A percentile compares a stretch with the other conserved stretches of the same genome.
Evolutionary conservation across 768 basidiomycete species (phyloP).

Genomic region (Russula foetens): DNA sequence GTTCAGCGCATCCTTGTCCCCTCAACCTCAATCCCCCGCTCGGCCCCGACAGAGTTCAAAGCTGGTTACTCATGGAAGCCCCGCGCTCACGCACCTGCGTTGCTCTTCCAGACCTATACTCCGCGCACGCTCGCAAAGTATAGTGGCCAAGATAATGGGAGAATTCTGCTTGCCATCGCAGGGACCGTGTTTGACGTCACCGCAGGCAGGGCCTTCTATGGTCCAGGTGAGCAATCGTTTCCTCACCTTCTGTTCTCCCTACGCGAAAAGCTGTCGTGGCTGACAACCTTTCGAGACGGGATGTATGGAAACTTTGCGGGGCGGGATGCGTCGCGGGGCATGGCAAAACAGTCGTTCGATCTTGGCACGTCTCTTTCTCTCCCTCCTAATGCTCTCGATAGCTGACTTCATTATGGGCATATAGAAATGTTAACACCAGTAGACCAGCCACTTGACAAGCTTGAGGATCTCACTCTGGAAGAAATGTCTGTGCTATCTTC

Average conservation of each 20-base stretch:
- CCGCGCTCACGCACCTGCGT: constrained; percentile 65
- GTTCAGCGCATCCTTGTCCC: constrained; percentile 71
- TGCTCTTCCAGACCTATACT: constrained; percentile 72
- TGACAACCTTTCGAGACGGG: constrained; percentile 48
- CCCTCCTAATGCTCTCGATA: neutral
- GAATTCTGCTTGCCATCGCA: constrained; percentile 82
- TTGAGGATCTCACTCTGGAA: constrained; percentile 66
- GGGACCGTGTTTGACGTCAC: constrained; percentile 92
- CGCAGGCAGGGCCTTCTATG: constrained; percentile 85
- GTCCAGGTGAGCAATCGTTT: constrained; percentile 58
- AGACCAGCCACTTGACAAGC: constrained; percentile 78
- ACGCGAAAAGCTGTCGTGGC: neutral
- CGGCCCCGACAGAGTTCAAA: constrained; percentile 63
- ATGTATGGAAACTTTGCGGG: constrained; percentile 99
- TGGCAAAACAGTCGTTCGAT: constrained; percentile 98
- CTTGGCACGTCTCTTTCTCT: constrained; percentile 43
- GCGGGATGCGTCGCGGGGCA: constrained; percentile 88
- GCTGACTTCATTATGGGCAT: neutral
- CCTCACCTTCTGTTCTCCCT: neutral
- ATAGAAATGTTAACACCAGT: constrained; percentile 86
- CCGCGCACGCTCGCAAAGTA: constrained; percentile 66
- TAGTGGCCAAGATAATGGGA: constrained; percentile 51
- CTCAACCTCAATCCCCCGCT: constrained; percentile 39
- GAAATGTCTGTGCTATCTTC: constrained; percentile 59
- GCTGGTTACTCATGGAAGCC: constrained; percentile 91